Evolutionary conservation across 305 asterid species (phyloP).

Genomic region (Fraxinus sp.): DNA sequence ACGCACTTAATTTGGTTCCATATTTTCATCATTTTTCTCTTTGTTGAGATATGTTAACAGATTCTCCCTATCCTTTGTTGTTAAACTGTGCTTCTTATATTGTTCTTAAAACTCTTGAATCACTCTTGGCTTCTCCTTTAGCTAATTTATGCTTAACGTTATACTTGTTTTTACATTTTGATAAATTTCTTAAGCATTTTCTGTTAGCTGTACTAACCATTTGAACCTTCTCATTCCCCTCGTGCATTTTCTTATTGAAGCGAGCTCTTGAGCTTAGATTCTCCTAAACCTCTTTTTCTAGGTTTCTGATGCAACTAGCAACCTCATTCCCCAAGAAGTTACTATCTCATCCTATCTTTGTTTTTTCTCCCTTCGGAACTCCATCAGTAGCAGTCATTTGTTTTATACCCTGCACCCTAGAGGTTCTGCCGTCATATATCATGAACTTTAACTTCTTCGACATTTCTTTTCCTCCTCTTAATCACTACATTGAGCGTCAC

Average conservation of each 20-base stretch:
- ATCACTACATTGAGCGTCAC: background rate
- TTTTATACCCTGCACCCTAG: background rate
- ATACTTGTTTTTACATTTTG: background rate
- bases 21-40: background rate
- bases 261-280: background rate
- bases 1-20: background rate
- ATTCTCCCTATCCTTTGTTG: background rate
- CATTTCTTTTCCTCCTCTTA: background rate
- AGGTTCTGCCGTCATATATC: background rate
- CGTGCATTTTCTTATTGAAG: background rate
- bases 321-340: background rate
- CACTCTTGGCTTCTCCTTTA: background rate
- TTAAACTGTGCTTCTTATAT: background rate
- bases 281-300: background rate
- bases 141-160: background rate
- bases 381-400: background rate
- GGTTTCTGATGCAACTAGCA: background rate
- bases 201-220: background rate
- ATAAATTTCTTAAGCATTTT: background rate
- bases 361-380: background rate
- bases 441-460: background rate
- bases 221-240: background rate
- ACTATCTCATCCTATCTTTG: background rate
- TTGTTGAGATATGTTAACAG: background rate
- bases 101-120: background rate